These are phyloP conservation scores for Triglochin maritima DNA, from an alignment of 106 monocot genomes.

Conservation along the genomic window DNA sequence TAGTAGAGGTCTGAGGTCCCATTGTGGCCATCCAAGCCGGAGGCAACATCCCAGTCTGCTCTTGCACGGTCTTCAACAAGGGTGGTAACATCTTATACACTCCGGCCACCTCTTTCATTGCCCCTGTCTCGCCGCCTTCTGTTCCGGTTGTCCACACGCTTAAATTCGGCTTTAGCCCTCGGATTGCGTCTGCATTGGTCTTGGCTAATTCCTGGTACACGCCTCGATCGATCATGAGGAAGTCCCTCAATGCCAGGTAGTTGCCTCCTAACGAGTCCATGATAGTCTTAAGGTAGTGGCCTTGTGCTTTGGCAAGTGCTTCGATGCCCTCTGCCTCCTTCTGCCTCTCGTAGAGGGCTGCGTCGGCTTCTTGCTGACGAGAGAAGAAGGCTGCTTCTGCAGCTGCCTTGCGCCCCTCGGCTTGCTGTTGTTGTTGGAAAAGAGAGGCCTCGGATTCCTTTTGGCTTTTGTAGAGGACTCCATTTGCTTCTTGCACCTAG, in stretches of 20 bases:
- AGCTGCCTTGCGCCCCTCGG: constrained; percentile 25
- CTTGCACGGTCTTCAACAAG: constrained; percentile 60
- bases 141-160: constrained; percentile 38
- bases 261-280: constrained; percentile 31
- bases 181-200: constrained; percentile 35
- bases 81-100: constrained; percentile 68
- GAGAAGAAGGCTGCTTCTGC: constrained; percentile 42
- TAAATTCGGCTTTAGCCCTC: constrained; percentile 47
- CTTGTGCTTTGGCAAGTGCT: constrained; percentile 39
- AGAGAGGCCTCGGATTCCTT: constrained; percentile 51
- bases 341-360: constrained; percentile 44
- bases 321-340: constrained; percentile 46
- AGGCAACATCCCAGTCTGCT: constrained; percentile 71
- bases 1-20: not conserved
- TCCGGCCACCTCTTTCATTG: constrained; percentile 77
- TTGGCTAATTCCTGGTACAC: constrained; percentile 46
- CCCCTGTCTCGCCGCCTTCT: constrained; percentile 6
- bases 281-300: constrained; percentile 26
- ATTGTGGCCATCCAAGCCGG: constrained; percentile 63
- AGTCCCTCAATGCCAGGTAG: constrained; percentile 44
- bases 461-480: constrained; percentile 56
- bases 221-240: constrained; percentile 51
- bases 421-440: constrained; percentile 41
- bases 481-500: constrained; percentile 65
- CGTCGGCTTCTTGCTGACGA: constrained; percentile 48